Conservation (phyloP, 2,329 filamentous ascomycete species). For the Intubia oerlemansii region DNA sequence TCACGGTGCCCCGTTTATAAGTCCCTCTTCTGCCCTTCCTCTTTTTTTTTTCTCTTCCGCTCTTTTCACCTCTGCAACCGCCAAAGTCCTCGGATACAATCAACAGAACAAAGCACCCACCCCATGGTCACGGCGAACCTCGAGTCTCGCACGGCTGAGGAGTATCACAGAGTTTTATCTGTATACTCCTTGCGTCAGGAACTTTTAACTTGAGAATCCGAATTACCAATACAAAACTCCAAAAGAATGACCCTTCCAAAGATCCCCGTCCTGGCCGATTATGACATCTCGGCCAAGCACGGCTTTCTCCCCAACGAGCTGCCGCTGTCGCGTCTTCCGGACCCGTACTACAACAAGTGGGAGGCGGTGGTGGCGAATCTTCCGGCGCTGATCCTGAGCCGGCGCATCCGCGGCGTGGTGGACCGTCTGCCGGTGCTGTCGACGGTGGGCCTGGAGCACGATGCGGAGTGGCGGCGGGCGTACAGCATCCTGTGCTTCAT, state of each 20-base stretch:
- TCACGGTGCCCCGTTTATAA: no score
- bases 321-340: conserved; percentile 61
- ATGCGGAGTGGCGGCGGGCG: conserved; percentile 81
- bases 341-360: conserved; percentile 91
- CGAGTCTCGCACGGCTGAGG: conserved; percentile 34
- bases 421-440: conserved; percentile 67
- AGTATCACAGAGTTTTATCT: conserved; percentile 34
- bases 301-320: conserved; percentile 74
- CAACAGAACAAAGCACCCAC: no score
- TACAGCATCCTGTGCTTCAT: conserved; percentile 84
- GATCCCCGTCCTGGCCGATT: conserved; percentile 47
- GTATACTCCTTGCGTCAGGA: conserved; percentile 46
- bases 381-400: conserved; percentile 69
- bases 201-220: conserved; percentile 8
- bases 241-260: no score
- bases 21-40: no score
- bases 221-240: no score
- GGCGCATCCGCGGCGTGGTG: conserved; percentile 58
- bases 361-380: conserved; percentile 71
- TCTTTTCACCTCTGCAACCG: no score
- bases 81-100: no score
- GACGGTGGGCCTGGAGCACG: conserved; percentile 58
- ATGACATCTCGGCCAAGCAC: conserved; percentile 55
- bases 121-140: conserved; percentile 17
- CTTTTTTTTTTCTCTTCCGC: no score